A percentile compares a stretch with the other conserved stretches of the same genome.
phyloP scores from a whole-genome alignment of 148 eudicot genomes.

The Hydrangea macrophylla region DNA sequence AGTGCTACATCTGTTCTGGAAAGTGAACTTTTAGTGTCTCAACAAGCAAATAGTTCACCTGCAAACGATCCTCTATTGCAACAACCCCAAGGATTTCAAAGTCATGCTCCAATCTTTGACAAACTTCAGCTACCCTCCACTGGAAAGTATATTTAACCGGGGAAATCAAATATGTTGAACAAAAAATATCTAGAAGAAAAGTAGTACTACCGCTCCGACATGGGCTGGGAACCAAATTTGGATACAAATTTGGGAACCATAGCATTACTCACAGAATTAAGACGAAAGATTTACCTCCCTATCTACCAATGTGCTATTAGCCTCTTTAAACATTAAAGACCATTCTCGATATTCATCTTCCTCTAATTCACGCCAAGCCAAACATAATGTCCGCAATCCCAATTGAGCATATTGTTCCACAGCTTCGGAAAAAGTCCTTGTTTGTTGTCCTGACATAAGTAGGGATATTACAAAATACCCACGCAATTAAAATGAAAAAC shows the following conservation, averaged over 20 bases:
- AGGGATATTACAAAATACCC: neutral
- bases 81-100: constrained; percentile 89
- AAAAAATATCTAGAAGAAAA: too few species aligned
- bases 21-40: constrained; percentile 3
- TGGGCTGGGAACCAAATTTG: neutral
- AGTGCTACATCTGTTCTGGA: neutral
- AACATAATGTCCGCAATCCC: constrained; percentile 92
- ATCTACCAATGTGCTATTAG: constrained; percentile 87
- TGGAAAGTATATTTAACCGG: constrained; percentile 29
- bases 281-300: constrained; percentile 67
- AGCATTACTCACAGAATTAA: neutral
- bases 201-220: too few species aligned
- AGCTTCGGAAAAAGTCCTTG: constrained; percentile 66
- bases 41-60: constrained; percentile 37
- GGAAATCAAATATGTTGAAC: neutral
- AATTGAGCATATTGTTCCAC: constrained; percentile 89
- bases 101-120: constrained; percentile 81
- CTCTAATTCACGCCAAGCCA: constrained; percentile 89
- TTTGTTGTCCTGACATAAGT: constrained; percentile 63
- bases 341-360: constrained; percentile 86
- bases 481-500: neutral
- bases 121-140: constrained; percentile 97
- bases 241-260: neutral
- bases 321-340: constrained; percentile 86
- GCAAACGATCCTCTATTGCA: constrained; percentile 94